Conservation (phyloP, 1,284 basidiomycete genomes). For the Papiliotrema flavescens region DNA sequence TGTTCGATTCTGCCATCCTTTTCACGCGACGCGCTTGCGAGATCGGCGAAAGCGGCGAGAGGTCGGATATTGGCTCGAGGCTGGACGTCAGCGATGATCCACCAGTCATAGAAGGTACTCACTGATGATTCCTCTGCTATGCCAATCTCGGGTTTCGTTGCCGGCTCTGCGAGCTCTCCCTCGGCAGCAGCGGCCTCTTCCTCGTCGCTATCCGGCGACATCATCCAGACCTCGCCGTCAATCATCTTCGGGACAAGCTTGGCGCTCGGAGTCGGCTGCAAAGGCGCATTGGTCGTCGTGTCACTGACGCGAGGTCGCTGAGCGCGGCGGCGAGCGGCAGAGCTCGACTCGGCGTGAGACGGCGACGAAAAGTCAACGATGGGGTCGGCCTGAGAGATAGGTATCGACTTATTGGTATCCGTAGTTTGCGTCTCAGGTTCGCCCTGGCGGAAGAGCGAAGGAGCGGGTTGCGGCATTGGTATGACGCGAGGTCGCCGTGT, state of each 20-base stretch:
- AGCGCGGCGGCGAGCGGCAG: neutral
- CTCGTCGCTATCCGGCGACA: neutral
- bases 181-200: neutral
- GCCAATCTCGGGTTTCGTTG: neutral
- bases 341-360: neutral
- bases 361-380: constrained; percentile 20
- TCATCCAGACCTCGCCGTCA: constrained; percentile 3
- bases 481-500: neutral
- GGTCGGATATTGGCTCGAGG: neutral
- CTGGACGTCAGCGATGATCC: neutral
- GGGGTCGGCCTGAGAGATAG: constrained; percentile 12
- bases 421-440: neutral
- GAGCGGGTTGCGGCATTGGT: constrained; percentile 1
- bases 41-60: too few species aligned
- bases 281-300: neutral
- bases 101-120: neutral
- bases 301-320: neutral
- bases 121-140: neutral
- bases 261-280: neutral
- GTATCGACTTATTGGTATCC: neutral
- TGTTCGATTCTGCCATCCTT: too few species aligned
- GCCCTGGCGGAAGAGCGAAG: neutral
- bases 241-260: constrained; percentile 2
- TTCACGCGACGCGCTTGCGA: too few species aligned
- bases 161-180: neutral